phyloP scores from a whole-genome alignment of 345 rosid genomes.

The Cardamine occulta region DNA sequence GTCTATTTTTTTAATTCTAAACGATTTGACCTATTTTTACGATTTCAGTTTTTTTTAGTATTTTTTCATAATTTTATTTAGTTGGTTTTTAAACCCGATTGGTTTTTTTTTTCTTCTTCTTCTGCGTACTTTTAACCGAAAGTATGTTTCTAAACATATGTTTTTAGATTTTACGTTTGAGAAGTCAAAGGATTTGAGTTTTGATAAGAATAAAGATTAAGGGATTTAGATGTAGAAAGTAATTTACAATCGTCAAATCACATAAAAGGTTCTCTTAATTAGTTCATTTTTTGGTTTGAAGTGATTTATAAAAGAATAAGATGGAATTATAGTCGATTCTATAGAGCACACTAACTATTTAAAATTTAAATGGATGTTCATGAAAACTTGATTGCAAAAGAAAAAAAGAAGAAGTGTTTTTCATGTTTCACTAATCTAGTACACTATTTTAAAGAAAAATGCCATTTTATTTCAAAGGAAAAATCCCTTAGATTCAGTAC shows the following conservation, averaged over 20 bases:
- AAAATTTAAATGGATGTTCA: not conserved
- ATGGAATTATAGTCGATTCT: not conserved
- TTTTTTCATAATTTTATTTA: not conserved
- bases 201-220: not conserved
- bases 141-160: not conserved
- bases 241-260: not conserved
- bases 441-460: no score
- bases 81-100: not conserved
- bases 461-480: not conserved
- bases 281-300: not conserved
- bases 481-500: not conserved
- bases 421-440: not conserved
- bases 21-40: no score
- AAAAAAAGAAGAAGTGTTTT: not conserved
- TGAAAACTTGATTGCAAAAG: not conserved
- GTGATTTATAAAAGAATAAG: not conserved
- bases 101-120: not conserved
- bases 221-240: not conserved
- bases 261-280: not conserved
- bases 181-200: not conserved
- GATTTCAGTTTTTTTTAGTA: no score
- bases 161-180: not conserved
- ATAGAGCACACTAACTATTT: not conserved
- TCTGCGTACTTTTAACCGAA: not conserved
- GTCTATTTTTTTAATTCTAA: no score